A percentile compares a stretch with the other conserved stretches of the same genome.
Evolutionary conservation across 176 grass and related monocot species (phyloP).

Genomic region (Typha latifolia): DNA sequence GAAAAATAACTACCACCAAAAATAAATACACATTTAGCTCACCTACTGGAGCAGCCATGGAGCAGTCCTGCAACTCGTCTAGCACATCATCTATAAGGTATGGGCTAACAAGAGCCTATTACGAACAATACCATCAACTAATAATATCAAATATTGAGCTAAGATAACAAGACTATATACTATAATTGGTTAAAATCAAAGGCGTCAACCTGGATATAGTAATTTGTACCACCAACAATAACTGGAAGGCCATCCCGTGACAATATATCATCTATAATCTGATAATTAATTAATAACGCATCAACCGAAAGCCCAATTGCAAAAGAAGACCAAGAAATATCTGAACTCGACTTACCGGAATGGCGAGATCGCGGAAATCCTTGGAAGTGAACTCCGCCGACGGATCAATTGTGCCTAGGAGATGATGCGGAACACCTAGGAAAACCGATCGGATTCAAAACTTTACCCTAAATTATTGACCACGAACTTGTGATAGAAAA

Average conservation of each 20-base stretch:
- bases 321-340: not conserved
- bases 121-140: slow-evolving; percentile 2
- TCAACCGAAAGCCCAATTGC: not conserved
- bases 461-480: not conserved
- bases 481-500: not conserved
- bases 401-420: slow-evolving; percentile 61
- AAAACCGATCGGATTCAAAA: not conserved
- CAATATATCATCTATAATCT: slow-evolving; percentile 77
- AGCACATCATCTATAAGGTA: slow-evolving; percentile 75
- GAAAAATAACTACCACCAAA: not conserved
- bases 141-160: not conserved
- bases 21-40: slow-evolving; percentile 17
- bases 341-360: slow-evolving; percentile 33
- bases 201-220: slow-evolving; percentile 75
- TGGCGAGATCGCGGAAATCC: slow-evolving; percentile 52
- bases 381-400: slow-evolving; percentile 73
- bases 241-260: slow-evolving; percentile 64
- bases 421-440: slow-evolving; percentile 73
- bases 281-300: not conserved
- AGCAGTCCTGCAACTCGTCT: slow-evolving; percentile 29
- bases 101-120: slow-evolving; percentile 65
- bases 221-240: slow-evolving; percentile 88
- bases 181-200: not conserved
- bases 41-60: slow-evolving; percentile 11
- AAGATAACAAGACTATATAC: not conserved